These are phyloP conservation scores for Fonsecaea nubica DNA, from an alignment of 2,329 filamentous ascomycete genomes.

Conservation along the genomic window DNA sequence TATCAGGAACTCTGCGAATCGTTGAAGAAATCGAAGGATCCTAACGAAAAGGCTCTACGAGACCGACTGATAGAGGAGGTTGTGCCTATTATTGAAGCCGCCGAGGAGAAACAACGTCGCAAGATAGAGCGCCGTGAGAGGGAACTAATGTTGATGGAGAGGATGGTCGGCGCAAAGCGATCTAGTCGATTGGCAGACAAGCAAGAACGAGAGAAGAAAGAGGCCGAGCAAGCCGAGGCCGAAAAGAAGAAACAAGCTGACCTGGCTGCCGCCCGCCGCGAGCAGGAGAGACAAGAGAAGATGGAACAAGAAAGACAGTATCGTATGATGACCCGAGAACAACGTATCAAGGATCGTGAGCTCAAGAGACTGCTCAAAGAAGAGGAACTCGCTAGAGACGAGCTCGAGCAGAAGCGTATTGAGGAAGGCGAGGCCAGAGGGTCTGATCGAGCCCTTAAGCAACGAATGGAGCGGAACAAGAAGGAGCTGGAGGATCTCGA, in stretches of 20 bases:
- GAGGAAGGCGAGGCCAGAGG: slow-evolving; percentile 65
- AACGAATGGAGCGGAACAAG: slow-evolving; percentile 79
- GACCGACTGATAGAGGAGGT: slow-evolving; percentile 77
- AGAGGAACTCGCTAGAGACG: slow-evolving; percentile 79
- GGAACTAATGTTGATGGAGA: slow-evolving; percentile 80
- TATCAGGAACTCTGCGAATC: slow-evolving; percentile 73
- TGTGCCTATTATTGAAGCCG: slow-evolving; percentile 81
- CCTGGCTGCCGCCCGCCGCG: slow-evolving; percentile 65
- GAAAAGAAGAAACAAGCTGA: slow-evolving; percentile 70
- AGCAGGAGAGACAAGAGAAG: slow-evolving; percentile 66
- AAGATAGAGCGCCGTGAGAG: slow-evolving; percentile 78
- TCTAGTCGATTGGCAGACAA: slow-evolving; percentile 88
- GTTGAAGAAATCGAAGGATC: slow-evolving; percentile 77
- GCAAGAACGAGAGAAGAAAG: slow-evolving; percentile 75
- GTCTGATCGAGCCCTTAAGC: slow-evolving; percentile 80
- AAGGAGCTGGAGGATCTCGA: slow-evolving; percentile 76
- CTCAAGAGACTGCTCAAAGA: slow-evolving; percentile 81
- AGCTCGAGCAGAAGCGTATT: slow-evolving; percentile 72
- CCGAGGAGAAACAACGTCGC: slow-evolving; percentile 70
- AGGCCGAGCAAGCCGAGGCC: slow-evolving; percentile 74
- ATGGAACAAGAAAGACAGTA: slow-evolving; percentile 77
- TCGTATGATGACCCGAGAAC: slow-evolving; percentile 81
- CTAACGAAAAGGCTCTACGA: slow-evolving; percentile 81
- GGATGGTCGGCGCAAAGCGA: slow-evolving; percentile 90
- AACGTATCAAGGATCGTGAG: slow-evolving; percentile 84